Evolutionary conservation across 2,329 filamentous ascomycete species (phyloP).

Genomic region (Didymella exigua): DNA sequence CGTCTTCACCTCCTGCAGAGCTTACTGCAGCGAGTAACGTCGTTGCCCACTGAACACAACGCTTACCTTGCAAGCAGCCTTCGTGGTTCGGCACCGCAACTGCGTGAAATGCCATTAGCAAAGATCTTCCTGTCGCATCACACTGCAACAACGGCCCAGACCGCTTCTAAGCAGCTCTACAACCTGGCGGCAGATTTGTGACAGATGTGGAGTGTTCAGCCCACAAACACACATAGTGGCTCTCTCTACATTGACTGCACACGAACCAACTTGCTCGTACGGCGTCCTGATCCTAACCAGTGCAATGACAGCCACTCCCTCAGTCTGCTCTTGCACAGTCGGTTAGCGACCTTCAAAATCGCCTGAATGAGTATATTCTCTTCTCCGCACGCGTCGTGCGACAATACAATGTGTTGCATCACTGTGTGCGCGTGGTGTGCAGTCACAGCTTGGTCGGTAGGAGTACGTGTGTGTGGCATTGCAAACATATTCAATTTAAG

Average conservation of each 20-base stretch:
- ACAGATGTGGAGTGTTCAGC: background rate
- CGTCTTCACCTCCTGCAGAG: constrained; percentile 2
- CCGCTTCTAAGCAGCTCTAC: background rate
- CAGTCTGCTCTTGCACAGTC: too few species aligned
- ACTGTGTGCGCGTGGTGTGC: background rate
- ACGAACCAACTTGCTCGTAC: too few species aligned
- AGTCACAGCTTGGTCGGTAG: background rate
- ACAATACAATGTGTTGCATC: background rate
- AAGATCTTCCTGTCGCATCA: background rate
- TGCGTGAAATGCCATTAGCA: background rate
- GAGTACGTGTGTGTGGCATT: background rate
- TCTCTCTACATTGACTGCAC: too few species aligned
- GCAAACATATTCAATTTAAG: background rate
- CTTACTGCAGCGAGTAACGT: constrained; percentile 1
- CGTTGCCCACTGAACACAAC: background rate
- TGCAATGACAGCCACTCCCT: too few species aligned
- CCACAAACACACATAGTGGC: too few species aligned
- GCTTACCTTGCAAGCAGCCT: background rate
- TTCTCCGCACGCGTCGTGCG: background rate
- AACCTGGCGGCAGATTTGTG: background rate
- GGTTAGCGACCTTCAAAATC: too few species aligned
- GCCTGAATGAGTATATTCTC: too few species aligned
- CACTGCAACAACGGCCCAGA: background rate
- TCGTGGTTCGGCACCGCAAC: background rate
- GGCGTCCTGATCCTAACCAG: too few species aligned